These are phyloP conservation scores for Cadophora luteo-olivacea DNA, from an alignment of 2,329 filamentous ascomycete genomes.

Conservation along the genomic window DNA sequence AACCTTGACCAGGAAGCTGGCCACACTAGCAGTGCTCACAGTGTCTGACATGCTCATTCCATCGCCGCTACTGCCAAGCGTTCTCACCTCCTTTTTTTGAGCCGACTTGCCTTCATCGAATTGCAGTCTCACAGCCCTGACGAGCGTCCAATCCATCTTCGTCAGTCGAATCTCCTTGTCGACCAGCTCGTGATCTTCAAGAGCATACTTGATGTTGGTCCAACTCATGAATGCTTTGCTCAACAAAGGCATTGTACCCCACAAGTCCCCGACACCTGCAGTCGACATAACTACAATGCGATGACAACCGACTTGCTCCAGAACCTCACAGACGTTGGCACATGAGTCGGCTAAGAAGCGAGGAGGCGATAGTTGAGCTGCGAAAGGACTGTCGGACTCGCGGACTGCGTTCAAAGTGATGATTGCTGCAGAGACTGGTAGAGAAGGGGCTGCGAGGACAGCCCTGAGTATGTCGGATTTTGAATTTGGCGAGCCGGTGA, in stretches of 20 bases:
- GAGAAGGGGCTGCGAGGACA: slow-evolving; percentile 36
- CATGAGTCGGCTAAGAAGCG: slow-evolving; percentile 49
- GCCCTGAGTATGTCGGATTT: slow-evolving; percentile 45
- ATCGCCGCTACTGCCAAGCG: slow-evolving; percentile 42
- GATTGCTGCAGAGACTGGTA: slow-evolving; percentile 45
- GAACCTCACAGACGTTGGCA: slow-evolving; percentile 45
- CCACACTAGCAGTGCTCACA: slow-evolving; percentile 41
- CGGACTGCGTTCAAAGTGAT: slow-evolving; percentile 50
- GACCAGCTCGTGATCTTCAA: slow-evolving; percentile 48
- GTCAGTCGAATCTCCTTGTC: slow-evolving; percentile 47
- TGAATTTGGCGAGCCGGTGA: slow-evolving; percentile 47
- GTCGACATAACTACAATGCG: slow-evolving; percentile 50
- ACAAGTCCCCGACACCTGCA: slow-evolving; percentile 49
- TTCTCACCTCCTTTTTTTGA: slow-evolving; percentile 38
- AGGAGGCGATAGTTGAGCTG: slow-evolving; percentile 48
- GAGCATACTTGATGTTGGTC: slow-evolving; percentile 50
- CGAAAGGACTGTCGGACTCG: slow-evolving; percentile 50
- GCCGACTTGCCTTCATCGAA: slow-evolving; percentile 43
- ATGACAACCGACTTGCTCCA: slow-evolving; percentile 43
- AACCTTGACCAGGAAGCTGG: slow-evolving; percentile 47
- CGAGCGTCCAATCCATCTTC: slow-evolving; percentile 48
- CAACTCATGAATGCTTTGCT: slow-evolving; percentile 48
- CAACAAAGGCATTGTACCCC: slow-evolving; percentile 46
- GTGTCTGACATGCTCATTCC: slow-evolving; percentile 46
- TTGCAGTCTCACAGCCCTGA: slow-evolving; percentile 44